Evolutionary conservation across 805 yeast genomes (phyloP), one percentile per base, ranked within the genome.

Genomic region (Ogataea henricii): DNA sequence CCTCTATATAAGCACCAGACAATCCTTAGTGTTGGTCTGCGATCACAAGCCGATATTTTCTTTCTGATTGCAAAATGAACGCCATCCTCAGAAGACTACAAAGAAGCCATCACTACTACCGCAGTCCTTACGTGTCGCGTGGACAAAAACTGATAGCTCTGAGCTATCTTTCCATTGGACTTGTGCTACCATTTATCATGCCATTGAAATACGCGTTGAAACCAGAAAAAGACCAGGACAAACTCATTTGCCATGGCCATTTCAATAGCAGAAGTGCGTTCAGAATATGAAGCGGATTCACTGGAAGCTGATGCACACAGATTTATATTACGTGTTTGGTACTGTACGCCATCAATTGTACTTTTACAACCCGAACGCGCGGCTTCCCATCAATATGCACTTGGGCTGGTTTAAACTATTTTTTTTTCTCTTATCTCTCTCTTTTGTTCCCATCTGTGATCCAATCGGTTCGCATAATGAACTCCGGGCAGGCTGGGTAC

Each of bases 141-240:
- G 45, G 50, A 0, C 59, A 62, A 10, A 62, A 53, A 32, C 40
- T 62, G 10, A 43, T 60, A 4, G 68, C 67, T 16, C 51, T 65
- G 29, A 54, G 63, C 16, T 68, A 68, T 34, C 45, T 68, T 6
- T 55, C 71, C 3, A 51, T 67, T 22, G 71, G 70, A 13, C 49
- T 68, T 37, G 59, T 67, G 8, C 55, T 67, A 12, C 73, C 73
- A 8, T 68, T 68, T 47, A 51, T 67, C 37, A 42, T 67, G 33
- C 71, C 71, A 13, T 43, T 67, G 27, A 66, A 57, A 47, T 55
- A 60, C 30, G 58, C 70, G 5, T 50, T 64, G 6, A 48, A 48
- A 16, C 37, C 47, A 13, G 54, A 56, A 16, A 51, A 37, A 4
- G 14, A 26, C 25, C 39, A 45, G 17, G 53, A 55, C 9, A 45